Percentiles rank a stretch among this genome's conserved stretches.
Evolutionary conservation across 2,329 filamentous ascomycete genomes (phyloP).

Genomic region (Fusarium ambrosium): DNA sequence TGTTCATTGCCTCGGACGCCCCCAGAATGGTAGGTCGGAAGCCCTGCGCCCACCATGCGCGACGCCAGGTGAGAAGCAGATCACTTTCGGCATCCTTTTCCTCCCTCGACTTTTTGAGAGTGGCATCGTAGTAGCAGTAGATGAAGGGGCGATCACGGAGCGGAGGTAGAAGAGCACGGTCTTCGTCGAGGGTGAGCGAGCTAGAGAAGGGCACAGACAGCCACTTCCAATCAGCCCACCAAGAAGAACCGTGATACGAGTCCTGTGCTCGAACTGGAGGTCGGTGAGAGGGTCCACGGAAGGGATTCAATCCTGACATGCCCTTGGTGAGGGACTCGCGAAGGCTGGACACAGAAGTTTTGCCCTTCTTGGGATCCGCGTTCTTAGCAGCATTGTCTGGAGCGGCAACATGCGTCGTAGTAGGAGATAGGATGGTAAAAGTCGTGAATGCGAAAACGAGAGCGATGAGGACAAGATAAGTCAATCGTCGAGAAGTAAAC

Average conservation of each 20-base stretch:
- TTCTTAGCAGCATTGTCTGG: slow-evolving; percentile 8
- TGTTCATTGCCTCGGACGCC: slow-evolving; percentile 83
- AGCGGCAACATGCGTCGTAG: neutral
- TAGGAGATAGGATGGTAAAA: slow-evolving; percentile 62
- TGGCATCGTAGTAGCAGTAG: slow-evolving; percentile 91
- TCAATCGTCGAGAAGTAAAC: slow-evolving; percentile 66
- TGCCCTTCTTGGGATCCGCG: slow-evolving; percentile 58
- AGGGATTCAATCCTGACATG: slow-evolving; percentile 69
- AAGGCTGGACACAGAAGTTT: slow-evolving; percentile 62
- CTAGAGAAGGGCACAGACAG: slow-evolving; percentile 87
- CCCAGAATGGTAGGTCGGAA: slow-evolving; percentile 88
- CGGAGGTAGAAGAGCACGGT: slow-evolving; percentile 85
- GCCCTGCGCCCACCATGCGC: slow-evolving; percentile 95
- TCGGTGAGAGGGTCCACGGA: slow-evolving; percentile 77
- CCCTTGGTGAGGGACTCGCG: slow-evolving; percentile 60
- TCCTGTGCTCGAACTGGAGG: slow-evolving; percentile 83
- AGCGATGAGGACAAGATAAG: slow-evolving; percentile 64
- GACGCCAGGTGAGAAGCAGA: slow-evolving; percentile 87
- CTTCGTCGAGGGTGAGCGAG: slow-evolving; percentile 82
- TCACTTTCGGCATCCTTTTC: slow-evolving; percentile 81
- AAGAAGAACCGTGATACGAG: slow-evolving; percentile 81
- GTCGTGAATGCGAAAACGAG: slow-evolving; percentile 68
- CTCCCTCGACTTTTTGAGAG: slow-evolving; percentile 71
- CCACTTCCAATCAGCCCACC: slow-evolving; percentile 94
- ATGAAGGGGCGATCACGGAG: slow-evolving; percentile 77